A percentile compares a stretch with the other conserved stretches of the same genome.
Conservation (phyloP, 2,329 filamentous ascomycete species). For the Penicillium aurantiogriseum region DNA sequence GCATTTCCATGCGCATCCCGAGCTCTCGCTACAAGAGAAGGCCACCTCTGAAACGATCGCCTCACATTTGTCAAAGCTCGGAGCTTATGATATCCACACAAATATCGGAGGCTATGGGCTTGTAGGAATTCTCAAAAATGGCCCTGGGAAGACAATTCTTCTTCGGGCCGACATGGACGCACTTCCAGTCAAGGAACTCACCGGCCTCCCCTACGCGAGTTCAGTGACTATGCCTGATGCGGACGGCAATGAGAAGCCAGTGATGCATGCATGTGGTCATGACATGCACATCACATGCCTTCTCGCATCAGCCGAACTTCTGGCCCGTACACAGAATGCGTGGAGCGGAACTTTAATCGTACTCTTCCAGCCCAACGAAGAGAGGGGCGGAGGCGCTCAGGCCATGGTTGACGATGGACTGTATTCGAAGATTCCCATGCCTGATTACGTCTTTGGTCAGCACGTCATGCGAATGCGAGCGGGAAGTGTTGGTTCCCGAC, state of each 20-base stretch:
- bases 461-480: constrained; percentile 54
- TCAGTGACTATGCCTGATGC: constrained; percentile 46
- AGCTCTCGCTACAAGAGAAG: constrained; percentile 58
- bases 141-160: constrained; percentile 45
- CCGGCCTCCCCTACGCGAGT: constrained; percentile 50
- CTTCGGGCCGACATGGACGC: constrained; percentile 53
- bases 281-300: constrained; percentile 60
- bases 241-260: constrained; percentile 53
- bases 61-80: constrained; percentile 38
- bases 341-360: constrained; percentile 66
- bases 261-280: constrained; percentile 63
- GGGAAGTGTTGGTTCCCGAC: constrained; percentile 40
- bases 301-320: constrained; percentile 53
- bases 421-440: constrained; percentile 52
- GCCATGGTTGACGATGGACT: constrained; percentile 62
- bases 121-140: constrained; percentile 45
- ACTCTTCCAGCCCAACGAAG: constrained; percentile 67
- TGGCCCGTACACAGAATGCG: constrained; percentile 43
- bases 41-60: constrained; percentile 52
- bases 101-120: constrained; percentile 50
- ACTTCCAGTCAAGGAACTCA: constrained; percentile 50
- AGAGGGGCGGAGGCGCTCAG: constrained; percentile 61
- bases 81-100: constrained; percentile 40
- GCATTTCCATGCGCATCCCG: constrained; percentile 58
- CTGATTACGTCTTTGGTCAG: constrained; percentile 57